Base-by-base conservation (phyloP, 306 rosid genomes). In the Cucumis hystrix region DNA sequence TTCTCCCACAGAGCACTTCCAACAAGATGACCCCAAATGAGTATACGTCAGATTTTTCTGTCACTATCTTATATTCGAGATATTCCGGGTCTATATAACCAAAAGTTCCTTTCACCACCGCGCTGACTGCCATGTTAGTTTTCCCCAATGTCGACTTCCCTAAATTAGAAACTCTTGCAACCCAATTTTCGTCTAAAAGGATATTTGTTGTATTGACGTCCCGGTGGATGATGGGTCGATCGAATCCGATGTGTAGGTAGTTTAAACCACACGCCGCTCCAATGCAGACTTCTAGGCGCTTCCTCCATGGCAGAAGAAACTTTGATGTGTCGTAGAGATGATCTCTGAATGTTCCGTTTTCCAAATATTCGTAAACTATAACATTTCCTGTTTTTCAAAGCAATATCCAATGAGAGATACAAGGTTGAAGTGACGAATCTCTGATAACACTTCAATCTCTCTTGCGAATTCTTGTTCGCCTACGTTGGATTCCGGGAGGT, bases 131-230 rank as follows among this genome's bases (percentile, higher is more conserved):
- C 25, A 77, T 47, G 16, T 61, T 9, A 3, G 70, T 78, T 20
- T 39, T 23, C 0, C 82, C 86, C 13, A 58, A 60, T 83, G 77
- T 83, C 45, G 87, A 86, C 64, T 87, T 70, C 75, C 93, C 91
- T 25, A 89, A 89, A 82, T 89, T 87, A 0, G 91, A 80, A 79
- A 87, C 74, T 76, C 84, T 85, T 3, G 93, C 83, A 0, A 77
- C 83, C 74, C 39, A 75, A 35, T 89, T 77, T 6, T 83, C 72
- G 74, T 87, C 93, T 59, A 89, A 70, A 49, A 87, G 81, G 72
- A 87, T 89, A 80, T 89, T 89, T 0, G 84, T 76, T 4, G 91
- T 83, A 82, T 87, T 87, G 77, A 89, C 75, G 25, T 89, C 89
- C 0, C 89, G 82, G 69, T 89, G 91, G 68, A 89, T 89, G 71